phyloP scores from a whole-genome alignment of 768 basidiomycete species.

The Dendrothele bispora region DNA sequence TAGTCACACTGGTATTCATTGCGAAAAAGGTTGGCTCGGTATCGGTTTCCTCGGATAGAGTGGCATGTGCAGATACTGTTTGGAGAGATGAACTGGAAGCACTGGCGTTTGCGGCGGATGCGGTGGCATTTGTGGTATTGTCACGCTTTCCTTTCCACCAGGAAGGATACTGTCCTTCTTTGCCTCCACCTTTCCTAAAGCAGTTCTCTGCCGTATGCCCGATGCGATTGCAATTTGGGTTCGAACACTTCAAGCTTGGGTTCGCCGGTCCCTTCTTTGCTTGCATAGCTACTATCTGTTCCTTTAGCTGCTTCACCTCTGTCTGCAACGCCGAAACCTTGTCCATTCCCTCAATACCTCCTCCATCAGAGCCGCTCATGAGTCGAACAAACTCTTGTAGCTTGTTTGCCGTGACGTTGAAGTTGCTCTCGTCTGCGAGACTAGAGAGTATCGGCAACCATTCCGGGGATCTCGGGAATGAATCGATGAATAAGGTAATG shows the following conservation, averaged over 20 bases:
- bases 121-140: not conserved
- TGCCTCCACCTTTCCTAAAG: constrained; percentile 24
- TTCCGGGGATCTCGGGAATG: not conserved
- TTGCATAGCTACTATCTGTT: too few species aligned
- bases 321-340: not conserved
- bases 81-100: not conserved
- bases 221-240: constrained; percentile 16
- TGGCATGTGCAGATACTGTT: too few species aligned
- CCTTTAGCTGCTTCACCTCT: not conserved
- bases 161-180: constrained; percentile 21
- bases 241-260: not conserved
- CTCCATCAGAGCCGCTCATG: not conserved
- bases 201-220: constrained; percentile 20
- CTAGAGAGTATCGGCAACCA: not conserved
- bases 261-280: not conserved
- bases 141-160: constrained; percentile 11
- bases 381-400: not conserved
- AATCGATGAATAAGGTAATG: constrained; percentile 1
- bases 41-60: not conserved
- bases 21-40: too few species aligned
- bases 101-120: not conserved
- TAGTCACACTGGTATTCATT: not conserved
- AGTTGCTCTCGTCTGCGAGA: not conserved
- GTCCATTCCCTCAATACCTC: not conserved
- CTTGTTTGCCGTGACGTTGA: not conserved